phyloP scores from a whole-genome alignment of 441 rosid genomes.

The Pelargonium citronellum region DNA sequence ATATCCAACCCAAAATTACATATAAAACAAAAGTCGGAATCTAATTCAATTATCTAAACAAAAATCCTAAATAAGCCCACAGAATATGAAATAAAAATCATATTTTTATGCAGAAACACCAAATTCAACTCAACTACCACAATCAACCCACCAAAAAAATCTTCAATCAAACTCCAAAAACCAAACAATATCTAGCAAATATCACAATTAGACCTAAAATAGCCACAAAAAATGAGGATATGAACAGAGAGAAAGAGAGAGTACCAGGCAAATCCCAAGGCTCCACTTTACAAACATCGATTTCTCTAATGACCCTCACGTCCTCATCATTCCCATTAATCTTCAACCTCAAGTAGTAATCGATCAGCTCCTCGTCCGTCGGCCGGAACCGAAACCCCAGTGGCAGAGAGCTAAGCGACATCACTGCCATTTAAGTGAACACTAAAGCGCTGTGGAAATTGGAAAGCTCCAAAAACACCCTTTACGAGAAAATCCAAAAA shows the following conservation, averaged over 20 bases:
- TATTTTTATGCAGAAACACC: not conserved
- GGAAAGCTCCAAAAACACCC: not conserved
- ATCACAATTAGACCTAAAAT: not conserved
- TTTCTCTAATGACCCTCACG: slow-evolving; percentile 62
- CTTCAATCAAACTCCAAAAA: not conserved
- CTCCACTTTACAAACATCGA: slow-evolving; percentile 71
- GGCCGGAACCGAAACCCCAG: slow-evolving; percentile 53
- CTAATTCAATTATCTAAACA: not conserved
- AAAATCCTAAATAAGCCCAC: no score
- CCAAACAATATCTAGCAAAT: not conserved
- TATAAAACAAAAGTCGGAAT: not conserved
- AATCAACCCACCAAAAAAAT: not conserved
- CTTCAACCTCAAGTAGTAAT: slow-evolving; percentile 61
- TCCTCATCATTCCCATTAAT: slow-evolving; percentile 61
- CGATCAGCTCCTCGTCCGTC: slow-evolving; percentile 66
- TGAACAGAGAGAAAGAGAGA: not conserved
- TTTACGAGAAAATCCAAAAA: not conserved
- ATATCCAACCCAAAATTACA: no score
- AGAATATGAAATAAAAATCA: no score
- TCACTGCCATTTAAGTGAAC: not conserved
- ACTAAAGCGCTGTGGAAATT: not conserved
- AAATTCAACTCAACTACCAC: not conserved
- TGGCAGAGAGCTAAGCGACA: not conserved
- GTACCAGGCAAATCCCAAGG: slow-evolving; percentile 76
- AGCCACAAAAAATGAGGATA: not conserved